Evolutionary conservation across 164 flowering plant genomes (phyloP), one percentile per base, ranked within the genome.

Genomic region (Vitis cinerea): DNA sequence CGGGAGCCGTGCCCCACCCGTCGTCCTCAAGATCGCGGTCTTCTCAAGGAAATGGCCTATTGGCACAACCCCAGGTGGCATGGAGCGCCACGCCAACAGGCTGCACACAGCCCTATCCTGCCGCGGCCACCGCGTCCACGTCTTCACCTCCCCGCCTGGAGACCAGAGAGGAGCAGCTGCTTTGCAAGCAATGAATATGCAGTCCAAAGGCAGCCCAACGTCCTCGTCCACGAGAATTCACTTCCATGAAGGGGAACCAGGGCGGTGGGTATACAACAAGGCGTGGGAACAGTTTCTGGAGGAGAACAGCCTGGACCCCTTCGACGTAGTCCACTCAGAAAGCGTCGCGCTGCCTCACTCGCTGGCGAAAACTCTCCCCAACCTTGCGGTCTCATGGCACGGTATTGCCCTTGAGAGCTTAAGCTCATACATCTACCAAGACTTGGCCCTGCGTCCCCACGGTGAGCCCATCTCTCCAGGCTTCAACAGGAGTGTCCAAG

Each of bases 41-140:
- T 85, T 87, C 83, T 85, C 88, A 65, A 83, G 81, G 76, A 77
- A 81, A 75, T 87, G 88, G 87, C 88, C 88, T 0, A 59, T 83
- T 2, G 83, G 81, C 50, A 71, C 84, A 1, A 74, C 64, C 67
- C 87, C 91, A 0, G 87, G 87, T 6, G 88, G 91, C n/a, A 87
- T 87, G 91, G 91, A 87, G 75, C 81, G 88, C 31, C 91, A 87
- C 58, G 88, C 91, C 8, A 50, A 57, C 3, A 85, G 87, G 2
- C 68, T 89, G 9, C 78, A 83, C 71, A 68, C 49, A 0, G 83
- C 80, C 30, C 79, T 87, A 0, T 87, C 94, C 0, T 67, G 67
- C 2, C 74, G 77, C 8, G 90, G 91, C 4, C 93, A 89, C 50
- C 76, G 81, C 29, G 64, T 87, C 30, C 91, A 87, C 61, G 83